A percentile compares a stretch with the other conserved stretches of the same genome.
Evolutionary conservation across 108 stramenopile genomes (phyloP).

Genomic region (Nitzschia sp.): DNA sequence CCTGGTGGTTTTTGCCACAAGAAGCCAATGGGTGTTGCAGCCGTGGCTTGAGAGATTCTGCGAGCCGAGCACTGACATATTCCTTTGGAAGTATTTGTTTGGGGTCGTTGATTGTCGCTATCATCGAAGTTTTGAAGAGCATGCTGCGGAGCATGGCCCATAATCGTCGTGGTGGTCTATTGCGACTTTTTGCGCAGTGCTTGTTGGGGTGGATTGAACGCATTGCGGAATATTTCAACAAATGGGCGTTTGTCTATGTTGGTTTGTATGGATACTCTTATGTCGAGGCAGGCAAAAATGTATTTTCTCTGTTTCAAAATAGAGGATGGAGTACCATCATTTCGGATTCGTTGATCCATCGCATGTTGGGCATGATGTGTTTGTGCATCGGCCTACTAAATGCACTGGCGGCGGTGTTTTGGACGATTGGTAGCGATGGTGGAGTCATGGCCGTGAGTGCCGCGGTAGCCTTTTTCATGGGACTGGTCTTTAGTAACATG

Average conservation of each 20-base stretch:
- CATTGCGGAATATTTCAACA: slow-evolving; percentile 40
- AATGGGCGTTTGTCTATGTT: slow-evolving; percentile 54
- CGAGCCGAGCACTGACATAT: slow-evolving; percentile 57
- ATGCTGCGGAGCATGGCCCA: slow-evolving; percentile 19
- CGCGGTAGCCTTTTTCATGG: slow-evolving; percentile 9
- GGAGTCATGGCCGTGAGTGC: slow-evolving; percentile 32
- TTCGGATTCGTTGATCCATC: slow-evolving; percentile 14
- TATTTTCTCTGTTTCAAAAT: slow-evolving; percentile 45
- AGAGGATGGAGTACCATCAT: slow-evolving; percentile 61
- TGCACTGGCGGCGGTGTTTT: slow-evolving; percentile 35
- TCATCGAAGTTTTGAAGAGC: slow-evolving; percentile 57
- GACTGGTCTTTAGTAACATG: slow-evolving; percentile 30
- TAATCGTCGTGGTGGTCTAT: slow-evolving; percentile 8
- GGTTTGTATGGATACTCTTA: slow-evolving; percentile 80
- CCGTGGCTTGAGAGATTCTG: slow-evolving; percentile 34
- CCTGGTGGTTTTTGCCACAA: slow-evolving; percentile 84
- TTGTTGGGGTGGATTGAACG: slow-evolving; percentile 37
- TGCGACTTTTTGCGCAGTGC: slow-evolving; percentile 20
- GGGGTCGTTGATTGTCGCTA: slow-evolving; percentile 78
- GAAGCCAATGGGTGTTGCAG: slow-evolving; percentile 57
- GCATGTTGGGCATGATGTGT: slow-evolving; percentile 41
- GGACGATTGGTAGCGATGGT: background rate
- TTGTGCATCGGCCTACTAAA: slow-evolving; percentile 55
- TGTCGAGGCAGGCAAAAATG: slow-evolving; percentile 58
- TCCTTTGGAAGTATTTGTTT: slow-evolving; percentile 83